A percentile compares a stretch with the other conserved stretches of the same genome.
Conservation (phyloP, 2,329 filamentous ascomycete genomes). For the Pyrenophora teres region DNA sequence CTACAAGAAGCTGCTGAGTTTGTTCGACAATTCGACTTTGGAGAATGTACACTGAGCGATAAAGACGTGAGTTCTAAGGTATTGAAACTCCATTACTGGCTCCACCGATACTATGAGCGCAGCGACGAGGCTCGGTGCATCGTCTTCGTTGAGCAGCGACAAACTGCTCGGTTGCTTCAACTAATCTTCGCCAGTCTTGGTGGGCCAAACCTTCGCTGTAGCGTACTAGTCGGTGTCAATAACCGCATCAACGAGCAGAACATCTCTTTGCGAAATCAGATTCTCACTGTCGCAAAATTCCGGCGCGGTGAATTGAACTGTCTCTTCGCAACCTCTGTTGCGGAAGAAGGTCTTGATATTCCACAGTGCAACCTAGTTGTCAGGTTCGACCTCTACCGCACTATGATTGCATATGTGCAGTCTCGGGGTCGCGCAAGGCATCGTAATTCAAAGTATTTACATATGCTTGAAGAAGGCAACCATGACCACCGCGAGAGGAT, state of each 20-base stretch:
- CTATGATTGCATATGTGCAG: slow-evolving; percentile 93
- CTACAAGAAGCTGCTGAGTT: slow-evolving; percentile 64
- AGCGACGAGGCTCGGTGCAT: slow-evolving; percentile 72
- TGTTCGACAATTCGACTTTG: slow-evolving; percentile 60
- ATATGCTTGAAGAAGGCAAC: slow-evolving; percentile 80
- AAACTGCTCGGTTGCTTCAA: slow-evolving; percentile 74
- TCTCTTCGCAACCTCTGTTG: slow-evolving; percentile 67
- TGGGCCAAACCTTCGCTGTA: slow-evolving; percentile 63
- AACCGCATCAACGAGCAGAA: slow-evolving; percentile 61
- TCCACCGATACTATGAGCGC: slow-evolving; percentile 66
- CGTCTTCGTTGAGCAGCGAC: slow-evolving; percentile 80
- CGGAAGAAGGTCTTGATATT: slow-evolving; percentile 69
- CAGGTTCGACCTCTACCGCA: slow-evolving; percentile 84
- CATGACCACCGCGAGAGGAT: slow-evolving; percentile 61
- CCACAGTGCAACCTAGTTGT: slow-evolving; percentile 69
- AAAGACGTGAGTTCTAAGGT: slow-evolving; percentile 74
- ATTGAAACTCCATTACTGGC: slow-evolving; percentile 61
- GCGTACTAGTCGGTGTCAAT: slow-evolving; percentile 67
- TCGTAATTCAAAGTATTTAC: slow-evolving; percentile 75
- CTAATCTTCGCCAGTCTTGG: slow-evolving; percentile 67
- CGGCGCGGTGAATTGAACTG: slow-evolving; percentile 64
- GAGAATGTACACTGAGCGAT: slow-evolving; percentile 43
- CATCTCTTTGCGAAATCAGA: slow-evolving; percentile 74
- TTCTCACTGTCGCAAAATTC: slow-evolving; percentile 70
- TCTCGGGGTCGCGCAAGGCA: slow-evolving; percentile 86